Evolutionary conservation across 495 filamentous ascomycete species (phyloP), one percentile per base, ranked within the genome.

Genomic region (Penicillium angulare): DNA sequence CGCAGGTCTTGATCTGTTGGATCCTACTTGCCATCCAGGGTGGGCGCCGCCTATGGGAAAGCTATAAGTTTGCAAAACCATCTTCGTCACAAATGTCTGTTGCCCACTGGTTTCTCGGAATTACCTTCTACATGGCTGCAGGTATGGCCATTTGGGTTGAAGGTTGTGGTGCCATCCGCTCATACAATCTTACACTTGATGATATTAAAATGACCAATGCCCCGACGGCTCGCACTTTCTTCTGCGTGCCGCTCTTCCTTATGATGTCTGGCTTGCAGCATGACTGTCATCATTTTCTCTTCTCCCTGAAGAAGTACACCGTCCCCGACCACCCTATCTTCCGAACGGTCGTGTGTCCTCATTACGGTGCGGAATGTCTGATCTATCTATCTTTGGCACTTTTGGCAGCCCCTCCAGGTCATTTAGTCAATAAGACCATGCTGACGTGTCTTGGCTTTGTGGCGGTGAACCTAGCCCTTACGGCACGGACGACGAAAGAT

Each of bases 301-400:
- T 82, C 33, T 83, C 83, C 2, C 73, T 97, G 32, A 83, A 86
- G 60, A 93, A 89, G 55, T 97, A 97, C 64, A 87, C 85, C 15
- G 71, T 97, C 3, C 93, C 93, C 2, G 61, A 67, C 21, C 83
- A 86, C 57, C 85, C 85, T 3, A 59, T 86, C 32, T 98, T 97
- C 61, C 72, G 71, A 31, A 69, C 61, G 24, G 55, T 92, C 15
- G 70, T 96, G 8, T 95, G 85, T 52, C 91, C 95, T n/a, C 93
- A 97, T 71, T 98, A 97, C 66, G 86, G 85, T 0, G 86, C 86
- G 39, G 95, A 97, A 64, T 90, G 89, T 59, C 41, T 88, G 2
- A 82, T 96, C 49, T 97, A 97, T 60, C 54, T 91, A 22, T 81
- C 85, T n/a, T 66, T 97, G 52, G 80, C 89, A 2, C 59, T 95